Conservation (phyloP, 1,139 yeast species). For the Scheffersomyces stambukii region DNA sequence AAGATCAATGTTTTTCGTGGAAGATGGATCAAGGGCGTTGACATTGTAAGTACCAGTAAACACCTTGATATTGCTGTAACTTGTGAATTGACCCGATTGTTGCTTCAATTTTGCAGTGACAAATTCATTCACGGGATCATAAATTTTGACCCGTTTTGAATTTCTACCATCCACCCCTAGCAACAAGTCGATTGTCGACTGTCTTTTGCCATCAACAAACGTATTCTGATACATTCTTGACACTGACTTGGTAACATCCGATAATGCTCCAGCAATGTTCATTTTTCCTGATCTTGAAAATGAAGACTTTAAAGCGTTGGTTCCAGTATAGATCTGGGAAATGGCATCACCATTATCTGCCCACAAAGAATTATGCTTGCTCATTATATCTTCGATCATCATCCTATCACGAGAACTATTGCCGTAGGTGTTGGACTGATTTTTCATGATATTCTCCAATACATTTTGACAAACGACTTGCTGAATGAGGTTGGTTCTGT, state of each 20-base stretch:
- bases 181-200: constrained; percentile 77
- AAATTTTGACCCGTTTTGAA: constrained; percentile 66
- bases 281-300: constrained; percentile 92
- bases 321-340: constrained; percentile 95
- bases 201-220: constrained; percentile 88
- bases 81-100: constrained; percentile 55
- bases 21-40: constrained; percentile 58
- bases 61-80: constrained; percentile 54
- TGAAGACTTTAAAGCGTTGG: constrained; percentile 92
- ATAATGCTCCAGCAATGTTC: constrained; percentile 93
- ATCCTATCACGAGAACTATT: constrained; percentile 19
- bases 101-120: constrained; percentile 59
- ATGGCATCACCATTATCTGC: constrained; percentile 98
- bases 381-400: constrained; percentile 45
- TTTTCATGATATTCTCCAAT: constrained; percentile 60
- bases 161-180: constrained; percentile 73
- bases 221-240: constrained; percentile 94
- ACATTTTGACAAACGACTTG: constrained; percentile 68
- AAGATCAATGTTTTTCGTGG: constrained; percentile 47
- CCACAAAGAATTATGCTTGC: constrained; percentile 81
- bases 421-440: constrained; percentile 25
- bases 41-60: constrained; percentile 88
- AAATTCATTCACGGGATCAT: constrained; percentile 84
- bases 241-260: constrained; percentile 94
- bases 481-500: constrained; percentile 89